phyloP scores from a whole-genome alignment of 345 rosid species.

The Dimocarpus longan region DNA sequence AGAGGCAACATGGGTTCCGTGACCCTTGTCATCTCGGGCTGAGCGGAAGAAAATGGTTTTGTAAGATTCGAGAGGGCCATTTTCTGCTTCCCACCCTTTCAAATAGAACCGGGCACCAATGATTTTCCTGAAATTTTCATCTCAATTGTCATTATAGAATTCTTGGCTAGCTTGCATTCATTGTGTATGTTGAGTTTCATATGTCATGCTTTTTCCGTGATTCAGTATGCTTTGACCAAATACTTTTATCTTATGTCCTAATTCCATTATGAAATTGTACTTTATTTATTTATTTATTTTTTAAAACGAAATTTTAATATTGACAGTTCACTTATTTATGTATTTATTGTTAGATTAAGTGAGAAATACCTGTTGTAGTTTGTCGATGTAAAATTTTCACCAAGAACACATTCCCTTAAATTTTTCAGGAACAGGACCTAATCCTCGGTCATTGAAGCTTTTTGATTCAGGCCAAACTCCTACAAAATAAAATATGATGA shows the following conservation, averaged over 20 bases:
- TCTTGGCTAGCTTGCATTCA: not conserved
- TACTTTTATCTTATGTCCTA: not conserved
- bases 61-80: conserved; percentile 40
- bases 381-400: conserved; percentile 40
- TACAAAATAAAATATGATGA: conserved; percentile 6
- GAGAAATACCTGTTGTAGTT: conserved; percentile 42
- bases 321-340: not conserved
- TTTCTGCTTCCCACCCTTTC: conserved; percentile 43
- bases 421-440: conserved; percentile 44
- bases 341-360: not conserved
- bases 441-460: conserved; percentile 43
- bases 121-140: conserved; percentile 42
- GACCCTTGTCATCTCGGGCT: conserved; percentile 46
- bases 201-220: not conserved
- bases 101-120: conserved; percentile 51
- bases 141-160: not conserved
- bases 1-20: conserved; percentile 50
- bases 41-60: conserved; percentile 39
- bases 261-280: not conserved
- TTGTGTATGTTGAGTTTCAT: not conserved
- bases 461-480: conserved; percentile 56
- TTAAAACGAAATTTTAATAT: not conserved
- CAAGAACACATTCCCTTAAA: conserved; percentile 52
- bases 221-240: not conserved
- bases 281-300: no score